A percentile compares a stretch with the other conserved stretches of the same genome.
phyloP scores from a whole-genome alignment of 139 green algal species.

The Chlorella sp. region DNA sequence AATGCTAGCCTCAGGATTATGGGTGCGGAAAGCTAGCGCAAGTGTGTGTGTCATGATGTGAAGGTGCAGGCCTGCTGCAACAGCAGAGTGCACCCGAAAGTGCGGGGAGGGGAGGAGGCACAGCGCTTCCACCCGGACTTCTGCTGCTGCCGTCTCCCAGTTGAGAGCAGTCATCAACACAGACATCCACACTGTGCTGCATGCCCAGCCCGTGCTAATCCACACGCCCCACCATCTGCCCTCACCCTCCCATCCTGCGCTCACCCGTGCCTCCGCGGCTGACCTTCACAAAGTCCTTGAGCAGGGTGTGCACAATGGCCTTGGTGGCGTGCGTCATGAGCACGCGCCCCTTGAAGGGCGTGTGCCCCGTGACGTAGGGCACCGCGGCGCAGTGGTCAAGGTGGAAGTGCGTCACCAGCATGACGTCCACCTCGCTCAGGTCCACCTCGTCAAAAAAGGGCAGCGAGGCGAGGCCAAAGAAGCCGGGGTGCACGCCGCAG shows the following conservation, averaged over 20 bases:
- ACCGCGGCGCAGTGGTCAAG: slow-evolving; percentile 97
- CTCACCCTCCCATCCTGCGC: slow-evolving; percentile 66
- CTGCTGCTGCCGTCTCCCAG: background rate
- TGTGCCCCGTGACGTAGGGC: slow-evolving; percentile 90
- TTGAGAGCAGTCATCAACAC: background rate
- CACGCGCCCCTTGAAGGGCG: slow-evolving; percentile 90
- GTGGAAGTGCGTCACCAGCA: slow-evolving; percentile 99
- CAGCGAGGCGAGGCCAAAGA: slow-evolving; percentile 81
- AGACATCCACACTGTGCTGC: too few species aligned
- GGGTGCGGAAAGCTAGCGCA: too few species aligned
- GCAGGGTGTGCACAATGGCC: slow-evolving; percentile 92
- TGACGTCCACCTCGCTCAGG: slow-evolving; percentile 82
- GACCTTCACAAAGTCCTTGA: slow-evolving; percentile 90
- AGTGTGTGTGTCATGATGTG: too few species aligned
- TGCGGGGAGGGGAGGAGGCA: background rate
- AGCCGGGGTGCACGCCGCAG: slow-evolving; percentile 97
- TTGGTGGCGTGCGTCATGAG: slow-evolving; percentile 99
- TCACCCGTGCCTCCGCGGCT: slow-evolving; percentile 48
- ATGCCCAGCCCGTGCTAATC: background rate
- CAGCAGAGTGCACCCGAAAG: background rate
- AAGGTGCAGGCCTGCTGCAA: background rate
- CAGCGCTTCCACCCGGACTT: too few species aligned
- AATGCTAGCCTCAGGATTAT: too few species aligned
- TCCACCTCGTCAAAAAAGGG: slow-evolving; percentile 94
- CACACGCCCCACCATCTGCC: slow-evolving; percentile 49